phyloP scores from a whole-genome alignment of 1,139 yeast genomes.

The Candida glucosophila region DNA sequence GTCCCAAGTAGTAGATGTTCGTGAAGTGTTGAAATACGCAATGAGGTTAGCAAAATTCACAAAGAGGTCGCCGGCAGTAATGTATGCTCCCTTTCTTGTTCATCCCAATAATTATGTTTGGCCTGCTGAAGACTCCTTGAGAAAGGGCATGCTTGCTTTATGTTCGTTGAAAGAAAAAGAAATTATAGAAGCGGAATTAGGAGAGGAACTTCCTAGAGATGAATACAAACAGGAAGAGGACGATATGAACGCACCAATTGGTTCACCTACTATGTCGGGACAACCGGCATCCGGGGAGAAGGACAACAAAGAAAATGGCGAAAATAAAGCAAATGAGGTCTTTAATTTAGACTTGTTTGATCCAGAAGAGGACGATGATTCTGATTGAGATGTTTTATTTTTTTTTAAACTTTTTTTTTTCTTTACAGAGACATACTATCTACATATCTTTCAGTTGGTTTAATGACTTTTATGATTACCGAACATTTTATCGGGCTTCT shows the following conservation, averaged over 20 bases:
- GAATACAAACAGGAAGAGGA: conserved; percentile 13
- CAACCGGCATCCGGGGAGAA: conserved; percentile 10
- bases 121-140: conserved; percentile 93
- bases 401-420: conserved; percentile 26
- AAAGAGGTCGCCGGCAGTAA: conserved; percentile 71
- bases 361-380: conserved; percentile 40
- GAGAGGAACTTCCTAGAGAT: conserved; percentile 9
- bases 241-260: no score
- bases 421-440: conserved; percentile 11
- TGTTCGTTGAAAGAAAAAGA: conserved; percentile 52
- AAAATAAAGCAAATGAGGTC: conserved; percentile 13
- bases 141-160: conserved; percentile 82
- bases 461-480: conserved; percentile 7
- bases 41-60: conserved; percentile 87
- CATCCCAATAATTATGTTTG: conserved; percentile 85
- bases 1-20: conserved; percentile 18
- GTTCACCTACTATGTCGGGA: no score
- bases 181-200: conserved; percentile 33
- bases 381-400: conserved; percentile 18
- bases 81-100: conserved; percentile 36
- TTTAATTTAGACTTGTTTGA: conserved; percentile 55
- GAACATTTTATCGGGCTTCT: conserved; percentile 55
- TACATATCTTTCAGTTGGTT: neutral
- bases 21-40: conserved; percentile 69
- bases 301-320: conserved; percentile 14